Base-by-base conservation (phyloP, 495 filamentous ascomycete species). In the Filosporella fistucella region DNA sequence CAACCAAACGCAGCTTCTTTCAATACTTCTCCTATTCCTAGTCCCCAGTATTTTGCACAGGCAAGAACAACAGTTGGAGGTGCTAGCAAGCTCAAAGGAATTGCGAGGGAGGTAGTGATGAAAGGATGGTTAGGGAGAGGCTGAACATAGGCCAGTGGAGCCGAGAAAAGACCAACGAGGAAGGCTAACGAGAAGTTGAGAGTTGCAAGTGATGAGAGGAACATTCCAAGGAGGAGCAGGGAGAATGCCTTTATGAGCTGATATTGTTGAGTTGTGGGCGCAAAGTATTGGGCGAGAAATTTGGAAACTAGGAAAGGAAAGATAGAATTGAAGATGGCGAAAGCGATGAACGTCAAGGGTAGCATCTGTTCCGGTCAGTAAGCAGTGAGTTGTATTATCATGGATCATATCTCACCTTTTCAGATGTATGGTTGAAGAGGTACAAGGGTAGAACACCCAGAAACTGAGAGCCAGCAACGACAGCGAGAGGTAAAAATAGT, bases 171-270 rank as follows among this genome's bases (percentile, higher is more conserved):
- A 32, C 93, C 93, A 54, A 96, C 69, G 39, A 95, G 70, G 66
- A 96, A 83, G 30, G 89, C 82, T 22, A 97, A 85, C 20, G 85
- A 87, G 75, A 98, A 98, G 68, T 98, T 98, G 40, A 98, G 82
- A 2, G 94, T 98, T 13, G 91, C 90, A 26, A 98, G 85, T 3
- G 91, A 82, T 39, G 89, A 88, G 52, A 98, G 84, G 65, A 86
- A 88, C 66, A 95, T 84, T 54, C 94, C 94, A 0, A 97, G 78
- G 0, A 93, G 76, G 3, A 98, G 79, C 20, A 97, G 81, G 11
- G 93, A 95, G 76, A 98, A 88, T 44, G 85, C 91, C 58, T 89
- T 88, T 53, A 91, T 82, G 42, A 96, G 76, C 18, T 75, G 76
- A 61, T 82, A 78, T 61, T 94, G 82, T 39, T 90, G 86, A 13